A percentile compares a stretch with the other conserved stretches of the same genome.
Evolutionary conservation across 1,139 yeast genomes (phyloP).

Genomic region (Meyerozyma guilliermondii): DNA sequence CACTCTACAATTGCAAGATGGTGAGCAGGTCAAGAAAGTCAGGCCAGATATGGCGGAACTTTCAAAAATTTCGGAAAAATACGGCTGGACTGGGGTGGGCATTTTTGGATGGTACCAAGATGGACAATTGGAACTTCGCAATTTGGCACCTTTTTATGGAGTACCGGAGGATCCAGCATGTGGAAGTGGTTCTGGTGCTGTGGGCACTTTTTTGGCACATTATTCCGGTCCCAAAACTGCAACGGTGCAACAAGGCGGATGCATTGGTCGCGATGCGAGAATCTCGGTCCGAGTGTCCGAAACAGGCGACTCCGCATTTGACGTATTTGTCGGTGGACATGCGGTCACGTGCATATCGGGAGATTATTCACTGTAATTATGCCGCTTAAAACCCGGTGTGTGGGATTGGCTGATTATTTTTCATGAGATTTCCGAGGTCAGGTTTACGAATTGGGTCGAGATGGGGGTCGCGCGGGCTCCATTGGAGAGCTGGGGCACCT

Average conservation of each 20-base stretch:
- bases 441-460: no score
- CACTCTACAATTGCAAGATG: conserved; percentile 23
- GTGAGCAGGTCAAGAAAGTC: conserved; percentile 22
- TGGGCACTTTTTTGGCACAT: conserved; percentile 18
- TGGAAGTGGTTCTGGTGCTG: conserved; percentile 44
- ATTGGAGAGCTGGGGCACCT: no score
- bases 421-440: no score
- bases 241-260: conserved; percentile 30
- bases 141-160: conserved; percentile 33
- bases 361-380: neutral
- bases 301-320: conserved; percentile 10
- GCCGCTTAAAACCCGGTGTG: no score
- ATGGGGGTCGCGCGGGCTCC: no score
- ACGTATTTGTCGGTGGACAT: conserved; percentile 21
- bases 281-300: neutral
- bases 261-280: conserved; percentile 27
- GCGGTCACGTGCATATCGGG: conserved; percentile 23
- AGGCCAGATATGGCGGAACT: conserved; percentile 24
- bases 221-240: conserved; percentile 5
- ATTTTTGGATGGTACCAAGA: conserved; percentile 27
- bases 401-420: no score
- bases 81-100: conserved; percentile 28
- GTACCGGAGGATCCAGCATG: conserved; percentile 48
- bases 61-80: conserved; percentile 10
- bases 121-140: conserved; percentile 26